Percentiles rank a stretch among this genome's conserved stretches.
Conservation (phyloP, 495 filamentous ascomycete species). For the Tuber borchii region DNA sequence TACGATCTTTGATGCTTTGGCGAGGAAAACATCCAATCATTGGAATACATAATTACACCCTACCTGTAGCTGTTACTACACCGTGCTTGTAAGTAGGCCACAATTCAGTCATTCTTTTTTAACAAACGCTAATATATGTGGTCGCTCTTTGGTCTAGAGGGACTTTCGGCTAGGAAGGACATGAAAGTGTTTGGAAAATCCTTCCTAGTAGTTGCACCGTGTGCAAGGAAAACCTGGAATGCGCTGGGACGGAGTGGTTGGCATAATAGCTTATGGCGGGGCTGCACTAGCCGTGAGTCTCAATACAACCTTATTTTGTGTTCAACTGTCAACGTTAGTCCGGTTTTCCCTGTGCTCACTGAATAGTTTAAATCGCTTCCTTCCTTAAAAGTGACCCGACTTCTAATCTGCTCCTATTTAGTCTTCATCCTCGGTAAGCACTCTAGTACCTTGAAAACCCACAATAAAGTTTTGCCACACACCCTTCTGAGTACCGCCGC, state of each 20-base stretch:
- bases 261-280: background rate
- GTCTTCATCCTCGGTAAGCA: background rate
- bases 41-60: background rate
- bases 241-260: background rate
- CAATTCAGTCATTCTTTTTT: background rate
- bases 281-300: background rate
- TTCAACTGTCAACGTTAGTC: background rate
- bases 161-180: background rate
- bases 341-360: background rate
- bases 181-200: background rate
- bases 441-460: background rate
- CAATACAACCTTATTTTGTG: background rate
- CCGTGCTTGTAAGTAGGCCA: background rate
- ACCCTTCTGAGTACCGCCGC: background rate
- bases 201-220: background rate
- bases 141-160: background rate
- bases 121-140: background rate
- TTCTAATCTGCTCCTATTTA: background rate
- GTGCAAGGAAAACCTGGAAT: background rate
- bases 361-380: background rate
- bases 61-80: background rate
- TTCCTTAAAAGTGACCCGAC: background rate
- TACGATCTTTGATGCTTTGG: background rate
- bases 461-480: background rate
- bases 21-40: background rate